Evolutionary conservation across 2,329 filamentous ascomycete species (phyloP), one percentile per base, ranked within the genome.

Genomic region (Metarhizium humberi): DNA sequence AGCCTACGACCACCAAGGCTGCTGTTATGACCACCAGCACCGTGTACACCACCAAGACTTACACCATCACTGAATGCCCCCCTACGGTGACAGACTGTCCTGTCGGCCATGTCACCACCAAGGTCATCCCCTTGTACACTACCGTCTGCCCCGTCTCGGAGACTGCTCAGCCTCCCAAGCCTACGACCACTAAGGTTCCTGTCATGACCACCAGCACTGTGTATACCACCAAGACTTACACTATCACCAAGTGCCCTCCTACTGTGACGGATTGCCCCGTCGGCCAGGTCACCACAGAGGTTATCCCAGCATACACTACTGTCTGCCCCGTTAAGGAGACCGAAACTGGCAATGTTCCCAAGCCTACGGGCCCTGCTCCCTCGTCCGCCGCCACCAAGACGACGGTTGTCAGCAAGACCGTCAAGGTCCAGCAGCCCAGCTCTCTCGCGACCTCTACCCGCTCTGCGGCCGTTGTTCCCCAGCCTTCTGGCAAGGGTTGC

Each of bases 51-150:
- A 82, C 78, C 63, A 73, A 74, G 64, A 72, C 75, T 59, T 71
- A 76, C 59, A 81, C 78, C 64, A 71, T 81, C 70, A 82, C 77
- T 62, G 76, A 75, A 40, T 83, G 80, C 67, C 73, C 71, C 53
- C 70, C 78, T 46, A 72, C 69, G 55, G 74, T 79, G 58, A 73
- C 74, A 60, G 67, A 80, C 77, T 83, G 80, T 64, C 65, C 66
- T 10, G 64, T 67, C 54, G 67, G 69, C 38, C 58, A 65, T 18
- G 61, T 68, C 54, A 67, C 64, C 36, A 70, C 69, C 1, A 64
- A 67, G 55, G 63, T 71, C 51, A 64, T 71, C 55, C 57, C 63
- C 8, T 49, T 52, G 51, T 70, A 69, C 55, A 73, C 70, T 29
- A 73, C 71, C 6, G 65, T 74, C 51, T 74, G 69, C 68, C 72